Percentiles rank a stretch among this genome's conserved stretches.
These are phyloP conservation scores for Trametes punicea DNA, from an alignment of 768 basidiomycete species.

Conservation along the genomic window DNA sequence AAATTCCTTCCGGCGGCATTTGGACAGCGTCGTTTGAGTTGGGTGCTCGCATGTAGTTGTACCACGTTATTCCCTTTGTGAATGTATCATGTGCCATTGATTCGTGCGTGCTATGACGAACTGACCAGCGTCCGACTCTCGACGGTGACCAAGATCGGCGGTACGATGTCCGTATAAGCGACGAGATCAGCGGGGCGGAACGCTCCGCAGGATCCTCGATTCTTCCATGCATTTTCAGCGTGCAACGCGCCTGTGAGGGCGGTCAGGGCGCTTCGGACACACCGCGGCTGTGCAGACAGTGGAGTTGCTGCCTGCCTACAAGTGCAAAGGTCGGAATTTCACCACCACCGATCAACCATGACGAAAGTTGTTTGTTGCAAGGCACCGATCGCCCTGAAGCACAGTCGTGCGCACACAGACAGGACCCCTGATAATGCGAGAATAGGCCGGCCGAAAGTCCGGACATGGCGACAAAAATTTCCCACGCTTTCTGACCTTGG, in stretches of 20 bases:
- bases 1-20: not conserved
- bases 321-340: no score
- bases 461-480: no score
- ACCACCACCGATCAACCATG: not conserved
- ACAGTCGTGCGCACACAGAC: not conserved
- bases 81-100: conserved; percentile 3
- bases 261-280: no score
- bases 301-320: no score
- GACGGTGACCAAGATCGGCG: not conserved
- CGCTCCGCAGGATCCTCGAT: no score
- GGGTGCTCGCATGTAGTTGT: conserved; percentile 7
- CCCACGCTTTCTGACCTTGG: no score
- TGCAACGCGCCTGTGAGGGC: no score
- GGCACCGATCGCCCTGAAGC: not conserved
- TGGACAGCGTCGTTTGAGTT: not conserved
- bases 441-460: no score
- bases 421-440: no score
- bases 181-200: no score
- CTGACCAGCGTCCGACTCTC: not conserved
- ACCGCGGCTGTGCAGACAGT: not conserved
- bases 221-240: not conserved
- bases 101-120: not conserved
- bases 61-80: not conserved
- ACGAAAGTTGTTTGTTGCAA: not conserved
- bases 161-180: no score